phyloP scores from a whole-genome alignment of 2,329 filamentous ascomycete genomes.

The Emmonsiellopsis sp. region DNA sequence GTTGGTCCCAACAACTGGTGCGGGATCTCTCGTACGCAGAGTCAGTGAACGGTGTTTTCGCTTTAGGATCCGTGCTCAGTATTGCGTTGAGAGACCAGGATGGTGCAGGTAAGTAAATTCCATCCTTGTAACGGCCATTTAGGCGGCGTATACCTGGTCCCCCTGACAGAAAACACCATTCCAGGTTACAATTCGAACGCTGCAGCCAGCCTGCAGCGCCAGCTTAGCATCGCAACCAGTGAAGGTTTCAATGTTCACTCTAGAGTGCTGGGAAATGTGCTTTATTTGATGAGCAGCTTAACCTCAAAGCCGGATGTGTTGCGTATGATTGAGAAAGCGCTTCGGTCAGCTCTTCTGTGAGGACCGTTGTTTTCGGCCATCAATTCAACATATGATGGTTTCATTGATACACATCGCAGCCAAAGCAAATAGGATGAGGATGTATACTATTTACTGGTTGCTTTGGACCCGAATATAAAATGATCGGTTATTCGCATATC shows the following conservation, averaged over 20 bases:
- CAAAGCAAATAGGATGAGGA: too few relatives aligned
- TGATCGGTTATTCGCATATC: neutral
- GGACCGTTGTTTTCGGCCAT: neutral
- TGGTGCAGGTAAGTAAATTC: slow-evolving; percentile 33
- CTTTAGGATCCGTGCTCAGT: slow-evolving; percentile 65
- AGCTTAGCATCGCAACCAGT: slow-evolving; percentile 32
- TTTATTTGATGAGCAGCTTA: slow-evolving; percentile 53
- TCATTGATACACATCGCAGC: too few relatives aligned
- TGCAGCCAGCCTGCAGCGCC: slow-evolving; percentile 44
- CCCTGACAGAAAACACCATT: neutral
- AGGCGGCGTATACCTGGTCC: neutral
- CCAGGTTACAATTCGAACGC: slow-evolving; percentile 50
- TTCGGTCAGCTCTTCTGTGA: slow-evolving; percentile 27
- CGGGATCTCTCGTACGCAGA: slow-evolving; percentile 47
- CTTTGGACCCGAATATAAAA: too few relatives aligned
- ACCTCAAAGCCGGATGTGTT: slow-evolving; percentile 39
- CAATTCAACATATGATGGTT: too few relatives aligned
- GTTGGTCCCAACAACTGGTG: slow-evolving; percentile 58
- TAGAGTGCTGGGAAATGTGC: slow-evolving; percentile 51
- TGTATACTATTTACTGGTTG: too few relatives aligned
- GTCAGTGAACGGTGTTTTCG: slow-evolving; percentile 57
- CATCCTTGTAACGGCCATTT: neutral
- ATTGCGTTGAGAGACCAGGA: slow-evolving; percentile 47
- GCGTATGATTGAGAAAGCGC: slow-evolving; percentile 30
- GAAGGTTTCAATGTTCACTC: slow-evolving; percentile 45